Conservation (phyloP, 805 yeast genomes). For the Tetrapisispora pingtungensis region DNA sequence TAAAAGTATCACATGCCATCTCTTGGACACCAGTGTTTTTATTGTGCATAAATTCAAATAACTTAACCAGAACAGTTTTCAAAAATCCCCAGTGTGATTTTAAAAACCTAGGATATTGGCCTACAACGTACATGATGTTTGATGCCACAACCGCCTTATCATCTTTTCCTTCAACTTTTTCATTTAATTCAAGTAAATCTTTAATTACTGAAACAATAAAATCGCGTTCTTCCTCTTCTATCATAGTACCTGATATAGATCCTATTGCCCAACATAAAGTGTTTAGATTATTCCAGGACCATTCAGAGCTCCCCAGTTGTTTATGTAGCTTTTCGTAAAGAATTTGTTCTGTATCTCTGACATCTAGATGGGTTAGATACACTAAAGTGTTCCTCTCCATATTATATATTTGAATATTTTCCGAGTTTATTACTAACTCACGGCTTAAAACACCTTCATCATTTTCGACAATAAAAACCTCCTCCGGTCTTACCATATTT, state of each 20-base stretch:
- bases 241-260: conserved; percentile 96
- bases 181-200: conserved; percentile 77
- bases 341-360: conserved; percentile 79
- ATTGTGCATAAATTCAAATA: conserved; percentile 97
- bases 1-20: conserved; percentile 98
- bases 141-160: conserved; percentile 97
- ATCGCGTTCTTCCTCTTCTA: conserved; percentile 89
- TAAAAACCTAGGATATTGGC: conserved; percentile 93
- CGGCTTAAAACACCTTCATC: conserved; percentile 97
- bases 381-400: conserved; percentile 90
- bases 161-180: conserved; percentile 87
- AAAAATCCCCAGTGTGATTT: conserved; percentile 96
- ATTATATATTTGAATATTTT: conserved; percentile 86
- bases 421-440: conserved; percentile 89
- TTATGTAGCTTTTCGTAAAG: conserved; percentile 80
- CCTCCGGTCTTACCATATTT: conserved; percentile 96
- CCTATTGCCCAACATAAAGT: conserved; percentile 99
- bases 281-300: conserved; percentile 96
- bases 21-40: conserved; percentile 98
- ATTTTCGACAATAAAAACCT: conserved; percentile 87
- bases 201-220: conserved; percentile 84
- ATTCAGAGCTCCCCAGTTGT: conserved; percentile 88
- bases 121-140: conserved; percentile 96
- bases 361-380: conserved; percentile 88
- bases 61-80: conserved; percentile 85